Conservation (phyloP, 352 stramenopile genomes). For the Globisporangium mamillatum region DNA sequence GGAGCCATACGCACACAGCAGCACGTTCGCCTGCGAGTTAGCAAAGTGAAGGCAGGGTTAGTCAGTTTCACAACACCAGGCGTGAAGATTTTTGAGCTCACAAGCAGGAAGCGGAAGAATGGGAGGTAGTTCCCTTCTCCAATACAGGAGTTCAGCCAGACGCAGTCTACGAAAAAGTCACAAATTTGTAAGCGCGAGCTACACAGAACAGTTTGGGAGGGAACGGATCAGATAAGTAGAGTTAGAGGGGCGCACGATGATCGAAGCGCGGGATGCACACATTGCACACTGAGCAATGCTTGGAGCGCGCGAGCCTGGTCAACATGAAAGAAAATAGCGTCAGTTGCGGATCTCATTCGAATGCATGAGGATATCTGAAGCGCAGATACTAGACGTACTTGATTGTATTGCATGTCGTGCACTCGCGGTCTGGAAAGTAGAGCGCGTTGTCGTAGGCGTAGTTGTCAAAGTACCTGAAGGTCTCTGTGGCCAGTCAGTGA, state of each 20-base stretch:
- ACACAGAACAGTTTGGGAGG: neutral
- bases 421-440: constrained; percentile 30
- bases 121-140: constrained; percentile 55
- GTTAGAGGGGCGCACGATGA: constrained; percentile 34
- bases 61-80: neutral
- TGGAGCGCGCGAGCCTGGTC: constrained; percentile 53
- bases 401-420: constrained; percentile 41
- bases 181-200: neutral
- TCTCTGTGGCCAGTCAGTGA: constrained; percentile 23
- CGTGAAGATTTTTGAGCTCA: constrained; percentile 14
- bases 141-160: constrained; percentile 68
- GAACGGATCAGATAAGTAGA: neutral
- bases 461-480: constrained; percentile 48
- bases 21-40: constrained; percentile 38
- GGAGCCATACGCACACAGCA: constrained; percentile 47
- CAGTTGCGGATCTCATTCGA: neutral
- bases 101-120: constrained; percentile 57
- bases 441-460: constrained; percentile 51
- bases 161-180: constrained; percentile 27
- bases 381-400: constrained; percentile 26
- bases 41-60: neutral
- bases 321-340: neutral
- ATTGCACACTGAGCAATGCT: constrained; percentile 68
- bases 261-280: constrained; percentile 63
- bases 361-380: neutral